Evolutionary conservation across 805 yeast species (phyloP), one percentile per base, ranked within the genome.

Genomic region (Alloascoidea hylecoeti): DNA sequence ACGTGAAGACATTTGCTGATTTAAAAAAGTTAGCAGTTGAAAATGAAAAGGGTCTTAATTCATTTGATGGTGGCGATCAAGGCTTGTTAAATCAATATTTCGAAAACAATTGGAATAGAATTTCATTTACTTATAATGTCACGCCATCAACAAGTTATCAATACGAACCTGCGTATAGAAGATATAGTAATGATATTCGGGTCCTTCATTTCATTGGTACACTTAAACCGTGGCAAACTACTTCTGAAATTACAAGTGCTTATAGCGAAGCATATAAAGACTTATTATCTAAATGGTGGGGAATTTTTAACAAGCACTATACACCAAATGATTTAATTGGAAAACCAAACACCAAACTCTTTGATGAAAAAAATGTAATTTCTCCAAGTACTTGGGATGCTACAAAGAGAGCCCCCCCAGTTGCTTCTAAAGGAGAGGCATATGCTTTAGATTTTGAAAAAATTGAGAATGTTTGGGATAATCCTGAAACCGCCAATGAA

Each of bases 1-100:
- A 63, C 45, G 32, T 44, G 1, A 42, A 46, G 0, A 66, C 63
- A 15, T 76, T 61, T 46, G 42, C 53, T 3, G 57, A 60, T 19
- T 61, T 85, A 36, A 42, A 53, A 17, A 36, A 44, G 1, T 44
- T 49, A 3, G 47, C 57, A 15, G 41, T 17, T 28, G 46, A 33
- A 42, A 42, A 45, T 9, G 47, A 47, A 12, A n/a, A 44, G 37
- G 19, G 38, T n/a, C 42, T 61, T 59, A 38, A 34, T 2, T 61
- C 75, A 1, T 82, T 84, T 47, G 96, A 86, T 56, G 95, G 95
- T 33, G 89, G 94, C 2, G 96, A 86, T 57, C 96, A 86, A 56
- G 96, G 96, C 9, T 63, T 86, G 28, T 62, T 86, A 44, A 86
- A 86, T 55, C 82, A 81, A 50, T 78, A 70, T 49, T 84, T 82